Conservation (phyloP, 108 stramenopile genomes). For the Nitzschia inconspicua region DNA sequence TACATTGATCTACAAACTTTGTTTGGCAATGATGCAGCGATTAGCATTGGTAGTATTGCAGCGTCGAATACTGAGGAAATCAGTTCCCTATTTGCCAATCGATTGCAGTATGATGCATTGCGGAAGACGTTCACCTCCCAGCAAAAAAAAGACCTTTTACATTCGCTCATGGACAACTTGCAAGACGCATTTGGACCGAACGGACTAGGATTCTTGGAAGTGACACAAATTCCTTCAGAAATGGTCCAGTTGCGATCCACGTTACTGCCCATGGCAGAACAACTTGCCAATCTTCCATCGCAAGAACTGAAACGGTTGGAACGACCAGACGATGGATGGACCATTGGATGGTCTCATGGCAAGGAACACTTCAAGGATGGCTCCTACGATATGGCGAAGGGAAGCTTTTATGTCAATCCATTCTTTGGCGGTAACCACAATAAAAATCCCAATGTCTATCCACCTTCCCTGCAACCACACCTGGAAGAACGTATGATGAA, state of each 20-base stretch:
- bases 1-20: too few relatives aligned
- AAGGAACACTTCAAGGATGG: slow-evolving; percentile 79
- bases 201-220: slow-evolving; percentile 68
- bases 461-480: slow-evolving; percentile 54
- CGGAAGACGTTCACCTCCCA: too few relatives aligned
- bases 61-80: too few relatives aligned
- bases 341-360: slow-evolving; percentile 92
- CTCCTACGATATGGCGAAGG: slow-evolving; percentile 78
- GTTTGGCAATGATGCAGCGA: too few relatives aligned
- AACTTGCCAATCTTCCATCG: slow-evolving; percentile 51
- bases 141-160: too few relatives aligned
- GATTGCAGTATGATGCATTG: too few relatives aligned
- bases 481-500: slow-evolving; percentile 77
- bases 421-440: slow-evolving; percentile 30
- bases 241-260: slow-evolving; percentile 25
- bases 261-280: slow-evolving; percentile 57
- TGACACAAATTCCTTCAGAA: slow-evolving; percentile 53
- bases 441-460: slow-evolving; percentile 81
- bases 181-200: too few relatives aligned
- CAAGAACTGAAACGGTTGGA: slow-evolving; percentile 53
- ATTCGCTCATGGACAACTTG: too few relatives aligned
- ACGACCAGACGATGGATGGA: slow-evolving; percentile 57
- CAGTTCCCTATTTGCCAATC: too few relatives aligned
- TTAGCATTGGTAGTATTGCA: too few relatives aligned
- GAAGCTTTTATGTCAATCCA: slow-evolving; percentile 94